Evolutionary conservation across 2,329 filamentous ascomycete genomes (phyloP), one percentile per base, ranked within the genome.

Genomic region (Cryphonectria naterciae): DNA sequence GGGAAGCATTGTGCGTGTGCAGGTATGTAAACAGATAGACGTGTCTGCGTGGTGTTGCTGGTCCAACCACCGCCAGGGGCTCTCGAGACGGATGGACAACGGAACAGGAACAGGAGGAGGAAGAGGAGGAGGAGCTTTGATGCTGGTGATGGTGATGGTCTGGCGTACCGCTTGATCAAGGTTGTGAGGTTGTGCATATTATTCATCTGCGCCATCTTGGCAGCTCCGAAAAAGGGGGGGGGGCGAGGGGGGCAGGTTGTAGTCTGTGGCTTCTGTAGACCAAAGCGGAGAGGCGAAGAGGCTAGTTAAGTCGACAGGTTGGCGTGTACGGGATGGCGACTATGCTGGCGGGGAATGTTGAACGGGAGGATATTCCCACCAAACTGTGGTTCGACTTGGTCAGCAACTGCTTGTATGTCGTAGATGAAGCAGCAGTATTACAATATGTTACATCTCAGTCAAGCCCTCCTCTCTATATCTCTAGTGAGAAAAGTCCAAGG

Each of bases 161-260:
- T 58, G 46, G 71, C 89, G 77, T 88, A 98, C 96, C 96, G 91
- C 88, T 99, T 99, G 85, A 99, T 98, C 78, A 99, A 89, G 68
- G 96, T 99, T 49, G 94, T 97, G 74, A 99, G 85, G 80, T 97
- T 98, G 83, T 98, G 91, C 94, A 98, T 98, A 78, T 94, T 93
- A 83, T 88, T 93, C 74, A 71, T 69, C 64, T 70, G 72, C 52
- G 70, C 70, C 68, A 73, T 72, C 56, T 39, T 71, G 56, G 66
- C 65, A 61, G 65, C 39, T n/a, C 54, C 60, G 19, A 32, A 28
- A 3, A 28, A 3, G 37, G 43, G 43, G 17, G 19, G 19, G 17
- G 43, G 17, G 46, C 22, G 46, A 22, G 46, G 43, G 43, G 39
- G 37, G 68, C 58, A 69, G 58, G 71, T 58, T 37, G 68, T 52